A percentile compares a stretch with the other conserved stretches of the same genome.
These are phyloP conservation scores for Tolypocladium tropicale DNA, from an alignment of 2,329 filamentous ascomycete genomes.

Conservation along the genomic window DNA sequence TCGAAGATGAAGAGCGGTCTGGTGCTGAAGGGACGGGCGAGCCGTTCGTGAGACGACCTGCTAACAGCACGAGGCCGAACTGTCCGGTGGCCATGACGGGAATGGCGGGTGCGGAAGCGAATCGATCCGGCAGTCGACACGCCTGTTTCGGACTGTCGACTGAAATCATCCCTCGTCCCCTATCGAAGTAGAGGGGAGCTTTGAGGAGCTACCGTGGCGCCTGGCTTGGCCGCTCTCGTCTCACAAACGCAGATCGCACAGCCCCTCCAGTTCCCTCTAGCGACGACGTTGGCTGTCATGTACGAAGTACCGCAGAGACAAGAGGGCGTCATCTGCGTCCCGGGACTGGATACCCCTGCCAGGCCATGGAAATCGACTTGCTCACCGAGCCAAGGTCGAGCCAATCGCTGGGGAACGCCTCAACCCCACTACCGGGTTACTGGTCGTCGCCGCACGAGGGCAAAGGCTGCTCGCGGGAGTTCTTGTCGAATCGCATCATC, in stretches of 20 bases:
- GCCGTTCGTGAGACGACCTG: too few species aligned
- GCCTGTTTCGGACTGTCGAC: not conserved
- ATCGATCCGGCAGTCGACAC: not conserved
- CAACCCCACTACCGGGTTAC: not conserved
- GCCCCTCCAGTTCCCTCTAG: not conserved
- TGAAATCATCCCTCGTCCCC: too few species aligned
- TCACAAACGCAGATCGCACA: not conserved
- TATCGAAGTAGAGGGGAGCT: too few species aligned
- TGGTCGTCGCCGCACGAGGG: not conserved
- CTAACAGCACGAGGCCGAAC: not conserved
- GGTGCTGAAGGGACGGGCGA: not conserved
- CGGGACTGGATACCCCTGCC: not conserved
- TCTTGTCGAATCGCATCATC: not conserved
- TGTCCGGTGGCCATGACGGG: not conserved
- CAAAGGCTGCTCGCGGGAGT: not conserved
- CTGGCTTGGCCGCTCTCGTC: not conserved
- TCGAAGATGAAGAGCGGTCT: not conserved
- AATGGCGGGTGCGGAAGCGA: not conserved
- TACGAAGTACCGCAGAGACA: not conserved
- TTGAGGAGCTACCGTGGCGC: not conserved
- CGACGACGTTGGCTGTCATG: not conserved
- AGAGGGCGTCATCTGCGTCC: not conserved
- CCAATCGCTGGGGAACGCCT: not conserved
- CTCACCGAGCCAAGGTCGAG: too few species aligned
- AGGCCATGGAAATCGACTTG: not conserved